Percentiles rank a stretch among this genome's conserved stretches.
phyloP scores from a whole-genome alignment of 1,139 yeast species.

The Pneumocystis jirovecii region DNA sequence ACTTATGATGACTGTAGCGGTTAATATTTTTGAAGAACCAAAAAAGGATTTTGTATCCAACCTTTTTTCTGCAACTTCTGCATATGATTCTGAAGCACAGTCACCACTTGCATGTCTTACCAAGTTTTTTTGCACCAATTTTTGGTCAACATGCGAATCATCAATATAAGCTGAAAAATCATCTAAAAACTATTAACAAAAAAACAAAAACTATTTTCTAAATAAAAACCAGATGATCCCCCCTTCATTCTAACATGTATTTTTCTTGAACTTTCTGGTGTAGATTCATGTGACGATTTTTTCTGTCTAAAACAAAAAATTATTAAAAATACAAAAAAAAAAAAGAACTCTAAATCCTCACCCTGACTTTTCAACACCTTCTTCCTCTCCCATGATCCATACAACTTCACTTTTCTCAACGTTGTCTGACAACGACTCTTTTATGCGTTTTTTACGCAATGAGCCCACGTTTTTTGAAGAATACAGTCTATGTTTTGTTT shows the following conservation, averaged over 20 bases:
- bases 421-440: not conserved
- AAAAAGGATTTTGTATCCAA: not conserved
- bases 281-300: not conserved
- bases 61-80: not conserved
- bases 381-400: not conserved
- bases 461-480: conserved; percentile 24
- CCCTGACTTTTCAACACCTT: not conserved
- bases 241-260: not conserved
- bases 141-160: not conserved
- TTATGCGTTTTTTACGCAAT: not conserved
- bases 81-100: not conserved
- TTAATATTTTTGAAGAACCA: not conserved
- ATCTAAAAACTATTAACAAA: not conserved
- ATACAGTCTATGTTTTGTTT: conserved; percentile 19
- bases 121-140: not conserved
- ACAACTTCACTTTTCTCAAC: not conserved
- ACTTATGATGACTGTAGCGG: not conserved
- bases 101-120: not conserved
- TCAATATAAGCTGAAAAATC: not conserved
- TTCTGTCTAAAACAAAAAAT: conserved; percentile 15
- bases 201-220: not conserved
- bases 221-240: not conserved
- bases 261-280: not conserved
- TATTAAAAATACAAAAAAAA: conserved; percentile 31
- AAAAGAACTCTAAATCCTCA: conserved; percentile 27